Percentiles rank a stretch among this genome's conserved stretches.
Evolutionary conservation across 495 filamentous ascomycete species (phyloP).

Genomic region (Aspergillus panamensis): DNA sequence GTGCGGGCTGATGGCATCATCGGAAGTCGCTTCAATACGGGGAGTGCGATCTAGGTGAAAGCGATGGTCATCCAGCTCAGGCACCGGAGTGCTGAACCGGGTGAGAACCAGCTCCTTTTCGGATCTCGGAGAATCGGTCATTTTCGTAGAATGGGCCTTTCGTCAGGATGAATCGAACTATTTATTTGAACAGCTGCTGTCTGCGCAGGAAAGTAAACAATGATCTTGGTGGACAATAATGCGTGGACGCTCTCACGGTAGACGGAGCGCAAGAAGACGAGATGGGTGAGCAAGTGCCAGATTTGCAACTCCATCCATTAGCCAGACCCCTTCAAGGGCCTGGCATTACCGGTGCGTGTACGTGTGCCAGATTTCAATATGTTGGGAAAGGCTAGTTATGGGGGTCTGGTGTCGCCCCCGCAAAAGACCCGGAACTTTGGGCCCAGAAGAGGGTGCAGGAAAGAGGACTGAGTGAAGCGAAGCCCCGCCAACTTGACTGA

Average conservation of each 20-base stretch:
- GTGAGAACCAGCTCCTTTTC: conserved; percentile 54
- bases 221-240: conserved; percentile 9
- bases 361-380: conserved; percentile 37
- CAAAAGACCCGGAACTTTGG: conserved; percentile 86
- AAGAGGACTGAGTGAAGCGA: conserved; percentile 70
- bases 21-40: conserved; percentile 51
- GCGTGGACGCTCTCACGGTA: conserved; percentile 2
- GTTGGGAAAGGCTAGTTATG: conserved; percentile 69
- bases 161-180: not conserved
- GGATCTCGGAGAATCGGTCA: conserved; percentile 63
- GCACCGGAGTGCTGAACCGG: conserved; percentile 72
- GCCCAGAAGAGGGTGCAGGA: conserved; percentile 88
- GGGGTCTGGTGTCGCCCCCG: conserved; percentile 96
- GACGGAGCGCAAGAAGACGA: conserved; percentile 22
- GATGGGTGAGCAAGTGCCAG: conserved; percentile 36
- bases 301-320: conserved; percentile 43
- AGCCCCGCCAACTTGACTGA: conserved; percentile 97
- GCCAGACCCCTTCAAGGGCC: conserved; percentile 49
- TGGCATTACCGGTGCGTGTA: conserved; percentile 44
- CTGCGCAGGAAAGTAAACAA: not conserved
- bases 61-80: conserved; percentile 91
- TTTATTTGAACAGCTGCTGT: conserved; percentile 2
- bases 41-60: conserved; percentile 62
- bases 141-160: conserved; percentile 25
- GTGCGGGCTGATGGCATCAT: conserved; percentile 35